A percentile compares a stretch with the other conserved stretches of the same genome.
Conservation (phyloP, 768 basidiomycete species). For the Mrakia hoshinonis region DNA sequence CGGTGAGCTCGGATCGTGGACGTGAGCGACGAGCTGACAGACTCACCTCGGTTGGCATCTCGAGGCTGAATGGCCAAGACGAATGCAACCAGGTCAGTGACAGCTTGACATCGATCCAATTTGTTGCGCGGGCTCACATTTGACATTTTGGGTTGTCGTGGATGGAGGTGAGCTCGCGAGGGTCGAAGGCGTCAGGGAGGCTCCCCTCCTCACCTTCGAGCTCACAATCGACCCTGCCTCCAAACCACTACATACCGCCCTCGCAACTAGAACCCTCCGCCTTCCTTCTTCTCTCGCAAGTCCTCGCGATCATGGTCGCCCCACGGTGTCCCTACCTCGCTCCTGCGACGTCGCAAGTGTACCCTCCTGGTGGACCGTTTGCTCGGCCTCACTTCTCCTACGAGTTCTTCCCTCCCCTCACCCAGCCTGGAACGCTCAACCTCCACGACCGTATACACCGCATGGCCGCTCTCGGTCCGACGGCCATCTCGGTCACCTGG, state of each 20-base stretch:
- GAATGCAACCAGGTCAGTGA: neutral
- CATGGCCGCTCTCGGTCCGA: constrained; percentile 51
- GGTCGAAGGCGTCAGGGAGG: neutral
- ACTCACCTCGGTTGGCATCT: constrained; percentile 21
- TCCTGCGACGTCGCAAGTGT: neutral
- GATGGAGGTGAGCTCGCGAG: neutral
- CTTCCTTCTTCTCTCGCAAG: too few species aligned
- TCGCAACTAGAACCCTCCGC: neutral
- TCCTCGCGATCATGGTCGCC: constrained; percentile 5
- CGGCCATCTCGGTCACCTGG: constrained; percentile 88
- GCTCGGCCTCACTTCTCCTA: constrained; percentile 18
- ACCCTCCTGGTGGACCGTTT: neutral
- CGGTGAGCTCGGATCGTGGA: neutral
- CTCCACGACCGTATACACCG: constrained; percentile 77
- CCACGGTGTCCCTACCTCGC: constrained; percentile 25
- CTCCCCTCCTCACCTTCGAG: neutral
- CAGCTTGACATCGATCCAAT: neutral
- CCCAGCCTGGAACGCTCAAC: constrained; percentile 45
- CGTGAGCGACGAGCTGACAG: neutral
- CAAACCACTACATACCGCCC: too few species aligned
- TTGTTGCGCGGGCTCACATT: neutral
- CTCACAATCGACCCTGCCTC: neutral
- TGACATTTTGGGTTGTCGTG: neutral
- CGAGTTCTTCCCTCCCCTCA: constrained; percentile 31
- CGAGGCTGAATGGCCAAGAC: neutral